A percentile compares a stretch with the other conserved stretches of the same genome.
Conservation (phyloP, 345 rosid species). For the Salix arbutifolia region DNA sequence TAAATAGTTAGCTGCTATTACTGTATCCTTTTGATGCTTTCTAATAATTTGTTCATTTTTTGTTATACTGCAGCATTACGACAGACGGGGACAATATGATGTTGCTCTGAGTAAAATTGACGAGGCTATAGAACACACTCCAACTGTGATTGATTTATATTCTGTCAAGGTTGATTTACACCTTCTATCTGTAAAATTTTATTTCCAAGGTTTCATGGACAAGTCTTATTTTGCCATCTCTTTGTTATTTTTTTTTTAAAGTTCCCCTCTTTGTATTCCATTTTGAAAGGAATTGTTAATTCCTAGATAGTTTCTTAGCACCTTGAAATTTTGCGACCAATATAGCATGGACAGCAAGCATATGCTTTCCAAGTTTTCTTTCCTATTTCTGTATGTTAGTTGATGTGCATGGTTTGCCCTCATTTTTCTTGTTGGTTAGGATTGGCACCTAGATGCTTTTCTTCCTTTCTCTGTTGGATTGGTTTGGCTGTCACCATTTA, state of each 20-base stretch:
- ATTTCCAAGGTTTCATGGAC: neutral
- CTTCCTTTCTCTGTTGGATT: neutral
- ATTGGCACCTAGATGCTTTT: neutral
- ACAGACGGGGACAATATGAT: constrained; percentile 79
- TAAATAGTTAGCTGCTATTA: neutral
- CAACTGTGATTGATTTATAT: constrained; percentile 94
- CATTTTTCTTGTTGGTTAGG: neutral
- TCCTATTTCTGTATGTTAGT: neutral
- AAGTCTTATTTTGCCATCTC: neutral
- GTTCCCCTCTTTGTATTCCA: neutral
- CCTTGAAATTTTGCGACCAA: neutral
- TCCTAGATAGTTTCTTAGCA: neutral
- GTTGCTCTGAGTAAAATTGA: constrained; percentile 74
- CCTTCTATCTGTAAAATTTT: neutral
- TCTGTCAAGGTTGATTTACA: constrained; percentile 69
- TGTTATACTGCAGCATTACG: constrained; percentile 78
- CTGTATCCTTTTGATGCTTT: constrained; percentile 15
- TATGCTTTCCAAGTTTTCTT: neutral
- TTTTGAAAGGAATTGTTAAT: neutral
- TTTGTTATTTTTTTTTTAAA: neutral
- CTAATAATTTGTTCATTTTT: constrained; percentile 4
- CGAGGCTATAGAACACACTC: constrained; percentile 91
- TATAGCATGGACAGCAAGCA: neutral
- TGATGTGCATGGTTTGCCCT: neutral
- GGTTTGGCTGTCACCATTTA: neutral